Conservation (phyloP, 192 early-diverging fungal genomes). For the Pilaira anomala region DNA sequence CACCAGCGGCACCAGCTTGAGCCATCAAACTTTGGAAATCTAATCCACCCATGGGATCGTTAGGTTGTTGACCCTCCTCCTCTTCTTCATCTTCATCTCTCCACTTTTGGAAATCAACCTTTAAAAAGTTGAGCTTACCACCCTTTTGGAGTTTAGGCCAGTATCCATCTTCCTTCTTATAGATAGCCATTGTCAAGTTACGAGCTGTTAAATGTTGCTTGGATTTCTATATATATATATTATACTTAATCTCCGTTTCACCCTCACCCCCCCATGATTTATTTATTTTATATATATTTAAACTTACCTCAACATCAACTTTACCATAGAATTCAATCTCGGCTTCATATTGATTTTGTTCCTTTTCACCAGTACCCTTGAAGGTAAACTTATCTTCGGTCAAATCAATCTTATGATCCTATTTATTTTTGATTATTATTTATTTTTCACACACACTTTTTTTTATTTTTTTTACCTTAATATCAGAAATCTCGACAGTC, state of each 20-base stretch:
- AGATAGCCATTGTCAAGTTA: slow-evolving; percentile 62
- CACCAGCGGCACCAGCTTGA: slow-evolving; percentile 48
- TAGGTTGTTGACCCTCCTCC: slow-evolving; percentile 49
- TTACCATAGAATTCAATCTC: slow-evolving; percentile 70
- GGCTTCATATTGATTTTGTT: slow-evolving; percentile 66
- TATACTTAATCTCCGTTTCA: neutral
- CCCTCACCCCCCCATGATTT: too few relatives aligned
- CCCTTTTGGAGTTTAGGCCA: slow-evolving; percentile 86
- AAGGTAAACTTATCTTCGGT: slow-evolving; percentile 54
- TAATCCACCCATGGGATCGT: slow-evolving; percentile 37
- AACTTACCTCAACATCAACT: slow-evolving; percentile 67
- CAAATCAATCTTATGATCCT: slow-evolving; percentile 23
- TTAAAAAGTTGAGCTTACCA: slow-evolving; percentile 69
- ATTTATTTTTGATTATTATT: neutral
- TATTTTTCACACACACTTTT: slow-evolving; percentile 10
- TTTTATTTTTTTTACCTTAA: slow-evolving; percentile 36
- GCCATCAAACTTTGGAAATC: slow-evolving; percentile 64
- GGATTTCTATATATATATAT: slow-evolving; percentile 34
- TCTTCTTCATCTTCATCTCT: slow-evolving; percentile 94
- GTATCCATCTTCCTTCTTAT: slow-evolving; percentile 69
- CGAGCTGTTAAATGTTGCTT: slow-evolving; percentile 66
- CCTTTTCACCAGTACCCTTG: slow-evolving; percentile 53
- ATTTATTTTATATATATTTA: neutral
- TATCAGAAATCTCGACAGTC: slow-evolving; percentile 77
- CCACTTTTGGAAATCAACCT: slow-evolving; percentile 90